These are phyloP conservation scores for Populus euphratica DNA, from an alignment of 345 rosid genomes.

Conservation along the genomic window DNA sequence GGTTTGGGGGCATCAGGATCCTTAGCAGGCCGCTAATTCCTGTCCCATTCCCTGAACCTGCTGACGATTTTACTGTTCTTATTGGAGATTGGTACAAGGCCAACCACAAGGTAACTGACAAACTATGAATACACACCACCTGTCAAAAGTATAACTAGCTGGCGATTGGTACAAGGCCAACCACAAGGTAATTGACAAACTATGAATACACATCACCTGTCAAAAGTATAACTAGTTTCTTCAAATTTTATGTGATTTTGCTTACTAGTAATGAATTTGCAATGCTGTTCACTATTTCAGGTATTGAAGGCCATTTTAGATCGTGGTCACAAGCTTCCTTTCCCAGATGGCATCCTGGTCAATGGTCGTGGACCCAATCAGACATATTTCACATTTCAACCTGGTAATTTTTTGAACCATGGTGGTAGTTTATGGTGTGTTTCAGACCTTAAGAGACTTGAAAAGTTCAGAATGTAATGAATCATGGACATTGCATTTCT, in stretches of 20 bases:
- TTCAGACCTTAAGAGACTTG: too few relatives aligned
- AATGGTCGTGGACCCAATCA: slow-evolving; percentile 24
- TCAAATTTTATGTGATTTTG: not conserved
- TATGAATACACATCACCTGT: too few relatives aligned
- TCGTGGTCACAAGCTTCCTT: slow-evolving; percentile 23
- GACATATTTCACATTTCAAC: slow-evolving; percentile 14
- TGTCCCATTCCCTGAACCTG: slow-evolving; percentile 66
- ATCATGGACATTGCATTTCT: not conserved
- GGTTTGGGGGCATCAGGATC: slow-evolving; percentile 67
- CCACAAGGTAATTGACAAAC: slow-evolving; percentile 53
- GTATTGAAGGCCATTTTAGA: slow-evolving; percentile 21
- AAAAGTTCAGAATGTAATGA: too few relatives aligned
- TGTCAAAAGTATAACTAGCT: not conserved
- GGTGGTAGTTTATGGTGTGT: too few relatives aligned
- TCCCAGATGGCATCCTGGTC: slow-evolving; percentile 22
- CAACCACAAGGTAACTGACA: slow-evolving; percentile 58
- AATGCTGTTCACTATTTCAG: not conserved
- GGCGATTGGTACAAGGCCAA: slow-evolving; percentile 83
- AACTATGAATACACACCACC: too few relatives aligned
- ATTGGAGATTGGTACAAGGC: slow-evolving; percentile 84
- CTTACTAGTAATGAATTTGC: not conserved
- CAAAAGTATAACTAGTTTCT: not conserved
- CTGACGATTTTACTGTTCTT: slow-evolving; percentile 67
- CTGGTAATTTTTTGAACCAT: not conserved
- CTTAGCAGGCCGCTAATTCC: slow-evolving; percentile 66